phyloP scores from a whole-genome alignment of 306 rosid genomes.

The Crataegus laevigata region DNA sequence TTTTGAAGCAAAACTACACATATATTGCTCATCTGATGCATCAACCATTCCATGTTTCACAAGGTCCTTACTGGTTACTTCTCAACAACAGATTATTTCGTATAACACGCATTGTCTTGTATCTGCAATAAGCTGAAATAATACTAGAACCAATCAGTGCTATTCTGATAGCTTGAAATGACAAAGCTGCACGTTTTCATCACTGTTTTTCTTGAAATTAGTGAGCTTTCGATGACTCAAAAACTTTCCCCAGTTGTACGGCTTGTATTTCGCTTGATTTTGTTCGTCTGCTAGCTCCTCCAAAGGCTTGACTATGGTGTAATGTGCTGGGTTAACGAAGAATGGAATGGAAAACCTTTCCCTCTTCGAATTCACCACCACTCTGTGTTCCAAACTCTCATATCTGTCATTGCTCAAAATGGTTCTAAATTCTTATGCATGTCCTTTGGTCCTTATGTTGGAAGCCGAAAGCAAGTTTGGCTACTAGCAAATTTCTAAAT shows the following conservation, averaged over 20 bases:
- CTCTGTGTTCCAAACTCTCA: constrained; percentile 66
- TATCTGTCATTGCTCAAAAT: constrained; percentile 48
- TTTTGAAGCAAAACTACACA: not conserved
- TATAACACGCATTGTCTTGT: no score
- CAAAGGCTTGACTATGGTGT: constrained; percentile 34
- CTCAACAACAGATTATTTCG: no score
- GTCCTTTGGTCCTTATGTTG: not conserved
- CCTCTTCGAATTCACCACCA: constrained; percentile 27
- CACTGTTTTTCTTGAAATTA: no score
- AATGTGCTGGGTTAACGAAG: constrained; percentile 46
- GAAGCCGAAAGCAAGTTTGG: no score
- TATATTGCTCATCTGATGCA: not conserved
- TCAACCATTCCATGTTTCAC: no score
- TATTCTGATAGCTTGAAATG: constrained; percentile 33
- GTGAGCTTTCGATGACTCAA: constrained; percentile 24
- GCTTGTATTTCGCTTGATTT: constrained; percentile 37
- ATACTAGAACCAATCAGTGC: not conserved
- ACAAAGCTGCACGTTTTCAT: constrained; percentile 55
- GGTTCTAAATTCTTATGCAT: no score
- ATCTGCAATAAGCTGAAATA: no score
- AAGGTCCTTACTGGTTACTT: no score
- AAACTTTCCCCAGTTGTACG: constrained; percentile 59
- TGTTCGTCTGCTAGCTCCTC: constrained; percentile 32
- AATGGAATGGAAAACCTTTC: constrained; percentile 48
- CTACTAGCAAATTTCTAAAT: not conserved